Conservation (phyloP, 225 moss, liverwort and hornwort genomes). For the Pseudoscleropodium purum region DNA sequence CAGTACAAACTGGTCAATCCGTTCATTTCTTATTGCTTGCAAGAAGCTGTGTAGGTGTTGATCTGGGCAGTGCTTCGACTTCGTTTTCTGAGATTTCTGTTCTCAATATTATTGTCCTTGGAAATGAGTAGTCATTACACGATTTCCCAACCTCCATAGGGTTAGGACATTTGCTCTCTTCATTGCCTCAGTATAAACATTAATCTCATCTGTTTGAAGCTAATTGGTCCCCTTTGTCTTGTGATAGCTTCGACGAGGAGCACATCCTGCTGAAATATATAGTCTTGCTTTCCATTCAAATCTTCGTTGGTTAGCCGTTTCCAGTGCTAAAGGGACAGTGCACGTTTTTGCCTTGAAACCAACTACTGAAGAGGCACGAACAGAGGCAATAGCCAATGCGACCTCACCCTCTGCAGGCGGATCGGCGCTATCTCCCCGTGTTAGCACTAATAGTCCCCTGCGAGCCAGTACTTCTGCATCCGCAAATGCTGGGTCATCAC, state of each 20-base stretch:
- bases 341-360: constrained; percentile 56
- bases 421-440: background rate
- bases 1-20: background rate
- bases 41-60: background rate
- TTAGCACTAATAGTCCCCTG: background rate
- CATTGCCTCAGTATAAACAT: background rate
- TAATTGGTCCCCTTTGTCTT: background rate
- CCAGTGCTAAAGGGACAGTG: constrained; percentile 77
- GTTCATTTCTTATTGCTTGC: background rate
- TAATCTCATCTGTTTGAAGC: background rate
- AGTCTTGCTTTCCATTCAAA: constrained; percentile 55
- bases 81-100: background rate
- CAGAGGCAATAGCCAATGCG: constrained; percentile 7
- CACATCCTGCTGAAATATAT: constrained; percentile 61
- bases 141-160: background rate
- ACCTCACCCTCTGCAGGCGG: background rate
- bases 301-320: constrained; percentile 54
- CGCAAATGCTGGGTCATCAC: constrained; percentile 68
- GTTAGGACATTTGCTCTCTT: background rate
- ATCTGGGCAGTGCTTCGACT: background rate
- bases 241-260: constrained; percentile 64
- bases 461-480: constrained; percentile 22
- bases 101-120: background rate
- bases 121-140: background rate
- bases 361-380: constrained; percentile 13